Evolutionary conservation across 108 stramenopile species (phyloP), one percentile per base, ranked within the genome.

Genomic region (Fragilaria radians): DNA sequence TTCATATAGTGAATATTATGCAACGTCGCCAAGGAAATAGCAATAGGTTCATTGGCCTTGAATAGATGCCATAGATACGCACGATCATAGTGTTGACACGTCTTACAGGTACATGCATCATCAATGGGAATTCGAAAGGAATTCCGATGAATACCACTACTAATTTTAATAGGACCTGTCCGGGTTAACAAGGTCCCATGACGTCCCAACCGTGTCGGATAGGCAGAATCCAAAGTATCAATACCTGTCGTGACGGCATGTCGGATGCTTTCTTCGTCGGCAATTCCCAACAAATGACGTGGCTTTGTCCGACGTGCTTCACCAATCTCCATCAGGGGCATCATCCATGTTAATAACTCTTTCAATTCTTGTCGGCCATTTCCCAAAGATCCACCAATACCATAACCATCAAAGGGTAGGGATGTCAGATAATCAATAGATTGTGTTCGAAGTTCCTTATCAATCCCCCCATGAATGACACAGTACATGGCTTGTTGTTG

Each of bases 1-100:
- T 87, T 87, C 94, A 97, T 97, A 64, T 93, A 95, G 19, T 85
- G 79, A 31, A 97, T 74, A 54, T 97, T 97, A 74, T 97, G 96
- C 48, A 76, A 66, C 14, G 91, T 81, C 1, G 89, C 82, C 34
- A 97, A 60, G 21, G 80, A 63, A 30, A 85, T 69, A 18, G 80
- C 85, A 18, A 89, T 50, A 4, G 92, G 91, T 61, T 95, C 96
- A 55, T 89, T 89, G 17, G 93, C 91, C 65, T 89, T 91, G 76
- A 91, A 88, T 25, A 97, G 68, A 75, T 95, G 94, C 83, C 92
- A 89, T 28, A 97, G 52, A 65, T 97, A 97, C 0, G 93, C 79
- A 28, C 90, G 67, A 62, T 91, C 93, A 67, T 95, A 91, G 27
- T 76, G 77, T 54, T 61, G 70, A 61, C 95, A 96, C 2, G 95